These are phyloP conservation scores for Boehmeria nivea DNA, from an alignment of 306 rosid species.

Conservation along the genomic window DNA sequence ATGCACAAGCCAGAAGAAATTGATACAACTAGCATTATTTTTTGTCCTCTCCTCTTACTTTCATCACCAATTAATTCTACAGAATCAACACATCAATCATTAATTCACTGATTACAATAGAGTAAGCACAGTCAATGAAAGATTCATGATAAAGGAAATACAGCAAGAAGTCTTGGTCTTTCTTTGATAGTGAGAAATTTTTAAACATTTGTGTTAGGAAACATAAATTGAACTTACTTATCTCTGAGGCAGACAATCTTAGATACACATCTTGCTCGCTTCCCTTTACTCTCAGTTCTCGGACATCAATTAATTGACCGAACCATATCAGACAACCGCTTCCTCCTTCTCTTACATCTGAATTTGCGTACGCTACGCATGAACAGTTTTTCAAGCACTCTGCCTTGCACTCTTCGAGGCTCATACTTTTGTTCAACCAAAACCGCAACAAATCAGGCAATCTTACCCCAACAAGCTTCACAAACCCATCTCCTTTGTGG, in stretches of 20 bases:
- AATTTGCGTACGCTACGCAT: constrained; percentile 40
- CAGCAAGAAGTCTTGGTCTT: too few species aligned
- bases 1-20: too few species aligned
- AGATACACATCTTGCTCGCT: constrained; percentile 15
- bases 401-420: constrained; percentile 22
- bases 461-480: constrained; percentile 21
- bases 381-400: constrained; percentile 38
- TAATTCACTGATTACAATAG: too few species aligned
- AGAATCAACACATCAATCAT: too few species aligned
- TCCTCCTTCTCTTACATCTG: constrained; percentile 17
- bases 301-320: constrained; percentile 29
- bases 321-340: constrained; percentile 43
- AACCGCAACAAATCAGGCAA: constrained; percentile 15
- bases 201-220: too few species aligned
- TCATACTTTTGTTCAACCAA: constrained; percentile 22
- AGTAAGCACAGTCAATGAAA: too few species aligned
- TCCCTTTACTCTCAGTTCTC: neutral
- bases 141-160: too few species aligned
- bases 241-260: neutral
- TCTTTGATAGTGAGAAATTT: too few species aligned
- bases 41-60: too few species aligned
- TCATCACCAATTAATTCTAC: too few species aligned
- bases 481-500: constrained; percentile 24
- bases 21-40: too few species aligned
- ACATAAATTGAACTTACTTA: too few species aligned